Base-by-base conservation (phyloP, 2,329 filamentous ascomycete species). In the Pestalotiopsis sp. region DNA sequence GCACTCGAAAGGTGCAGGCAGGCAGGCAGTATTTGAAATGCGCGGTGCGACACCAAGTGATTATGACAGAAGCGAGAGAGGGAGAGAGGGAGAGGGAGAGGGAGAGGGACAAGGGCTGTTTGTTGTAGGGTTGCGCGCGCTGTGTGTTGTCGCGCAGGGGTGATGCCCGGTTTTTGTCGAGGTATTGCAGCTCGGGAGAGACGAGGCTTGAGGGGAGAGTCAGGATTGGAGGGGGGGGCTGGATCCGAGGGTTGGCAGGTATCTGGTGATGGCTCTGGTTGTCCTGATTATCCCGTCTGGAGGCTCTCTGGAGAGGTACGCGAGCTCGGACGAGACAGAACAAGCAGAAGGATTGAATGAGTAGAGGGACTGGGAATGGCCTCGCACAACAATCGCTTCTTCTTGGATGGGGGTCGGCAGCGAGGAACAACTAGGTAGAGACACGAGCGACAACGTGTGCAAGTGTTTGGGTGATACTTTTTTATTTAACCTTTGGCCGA, bases 101-200 rank as follows among this genome's bases (percentile, higher is more conserved):
- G 12, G 20, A 23, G n/a, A 36, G 20, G 27, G 39, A 36, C 20
- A 65, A 38, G 20, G 13, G 23, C n/a, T 49, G 41, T 49, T 39
- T 41, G 36, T 52, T 36, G 62, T 65, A 20, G 38, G n/a, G 39
- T 65, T 11, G 31, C n/a, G n/a, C 12, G 31, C 65, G 14, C 36
- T 36, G n/a, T 41, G 12, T 13, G 17, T 56, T 61, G 58, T 23
- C 20, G 27, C 45, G 39, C 66, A 67, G 66, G 66, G 66, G 49
- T 67, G 41, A 67, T 67, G 66, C 66, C 66, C 66, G 59, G 66
- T 67, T 67, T 67, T 27, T 20, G 59, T 62, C 59, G 11, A 39
- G 25, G 25, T 20, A 25, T 23, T n/a, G 56, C 17, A 25, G 56
- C 56, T n/a, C 25, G 27, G 31, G 31, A 9, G 31, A 11, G 31